phyloP scores from a whole-genome alignment of 2,329 filamentous ascomycete species.

The Microcyclospora tardicrescens region DNA sequence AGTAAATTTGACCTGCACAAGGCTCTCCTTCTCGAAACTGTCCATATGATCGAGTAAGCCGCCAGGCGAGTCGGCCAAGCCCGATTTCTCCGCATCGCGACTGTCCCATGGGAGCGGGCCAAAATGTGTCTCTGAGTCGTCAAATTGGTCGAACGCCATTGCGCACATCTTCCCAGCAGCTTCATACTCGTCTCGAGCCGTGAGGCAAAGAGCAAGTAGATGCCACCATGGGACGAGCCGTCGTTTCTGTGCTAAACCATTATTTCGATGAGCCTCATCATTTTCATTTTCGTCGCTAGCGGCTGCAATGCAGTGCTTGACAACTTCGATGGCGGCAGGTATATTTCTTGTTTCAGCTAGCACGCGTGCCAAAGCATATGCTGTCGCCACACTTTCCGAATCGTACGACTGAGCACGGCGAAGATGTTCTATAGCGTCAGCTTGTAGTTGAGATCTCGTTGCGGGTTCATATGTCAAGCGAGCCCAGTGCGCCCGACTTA shows the following conservation, averaged over 20 bases:
- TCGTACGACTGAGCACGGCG: constrained; percentile 45
- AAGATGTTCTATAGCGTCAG: constrained; percentile 63
- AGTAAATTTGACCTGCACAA: constrained; percentile 94
- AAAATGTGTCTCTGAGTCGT: constrained; percentile 56
- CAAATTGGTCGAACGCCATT: constrained; percentile 82
- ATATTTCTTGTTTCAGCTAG: constrained; percentile 78
- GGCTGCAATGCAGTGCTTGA: constrained; percentile 61
- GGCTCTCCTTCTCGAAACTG: constrained; percentile 66
- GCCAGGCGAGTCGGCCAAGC: constrained; percentile 12
- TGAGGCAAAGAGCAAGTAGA: constrained; percentile 71
- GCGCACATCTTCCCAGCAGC: constrained; percentile 75
- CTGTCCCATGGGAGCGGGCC: constrained; percentile 30
- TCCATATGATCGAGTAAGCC: constrained; percentile 69
- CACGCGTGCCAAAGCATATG: constrained; percentile 73
- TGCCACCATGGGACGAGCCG: constrained; percentile 79
- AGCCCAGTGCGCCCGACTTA: constrained; percentile 80
- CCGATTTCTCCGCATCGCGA: constrained; percentile 9
- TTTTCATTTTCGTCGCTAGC: constrained; percentile 22
- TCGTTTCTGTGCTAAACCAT: constrained; percentile 36
- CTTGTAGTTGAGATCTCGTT: constrained; percentile 59
- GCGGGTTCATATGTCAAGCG: constrained; percentile 62
- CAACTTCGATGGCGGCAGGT: constrained; percentile 64
- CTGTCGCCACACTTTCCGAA: constrained; percentile 44
- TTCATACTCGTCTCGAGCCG: constrained; percentile 70
- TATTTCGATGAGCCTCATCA: constrained; percentile 4